Evolutionary conservation across 2,329 filamentous ascomycete genomes (phyloP), one percentile per base, ranked within the genome.

Genomic region (Canariomyces notabilis): DNA sequence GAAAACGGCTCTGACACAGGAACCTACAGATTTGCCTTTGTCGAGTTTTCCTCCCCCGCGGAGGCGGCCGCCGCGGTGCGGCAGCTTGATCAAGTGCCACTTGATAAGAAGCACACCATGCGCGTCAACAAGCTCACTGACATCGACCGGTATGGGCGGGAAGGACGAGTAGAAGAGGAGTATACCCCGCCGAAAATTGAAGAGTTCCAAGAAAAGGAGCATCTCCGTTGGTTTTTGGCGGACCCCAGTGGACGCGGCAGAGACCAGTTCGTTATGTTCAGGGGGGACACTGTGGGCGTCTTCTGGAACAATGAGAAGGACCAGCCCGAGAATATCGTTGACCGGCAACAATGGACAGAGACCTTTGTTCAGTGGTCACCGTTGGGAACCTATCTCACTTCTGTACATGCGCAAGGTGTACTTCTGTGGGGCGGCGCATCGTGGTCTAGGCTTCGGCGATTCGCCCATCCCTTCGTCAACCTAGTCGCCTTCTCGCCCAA

Each of bases 261-360:
- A 52, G 93, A 98, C 65, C 91, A 98, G 73, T 93, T 97, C 61
- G 87, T 87, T 66, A 89, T 97, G 80, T 96, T 87, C 75, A 84
- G 88, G 43, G 87, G 84, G 57, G 93, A 98, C 43, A 85, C 84
- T 53, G 93, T 98, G 31, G 90, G 89, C 49, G 86, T 98, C 5
- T 95, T 87, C 76, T 98, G 91, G 91, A 97, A 97, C 74, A 95
- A 94, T 75, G 93, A 95, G 71, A 91, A 86, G 69, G 90, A 96
- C 50, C 69, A 77, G 18, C 89, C 91, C 4, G 93, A 98, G 68
- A 82, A 80, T 54, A 80, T 96, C 31, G 88, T 98, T 48, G 91
- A 97, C 63, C 85, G 93, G 57, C 83, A 86, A 61, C 87, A 94
- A 76, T 98, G 93, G 93, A 98, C 93, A 50, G 93, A 98, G 70